phyloP scores from a whole-genome alignment of 257 asterid genomes.

The Solanum boliviense region DNA sequence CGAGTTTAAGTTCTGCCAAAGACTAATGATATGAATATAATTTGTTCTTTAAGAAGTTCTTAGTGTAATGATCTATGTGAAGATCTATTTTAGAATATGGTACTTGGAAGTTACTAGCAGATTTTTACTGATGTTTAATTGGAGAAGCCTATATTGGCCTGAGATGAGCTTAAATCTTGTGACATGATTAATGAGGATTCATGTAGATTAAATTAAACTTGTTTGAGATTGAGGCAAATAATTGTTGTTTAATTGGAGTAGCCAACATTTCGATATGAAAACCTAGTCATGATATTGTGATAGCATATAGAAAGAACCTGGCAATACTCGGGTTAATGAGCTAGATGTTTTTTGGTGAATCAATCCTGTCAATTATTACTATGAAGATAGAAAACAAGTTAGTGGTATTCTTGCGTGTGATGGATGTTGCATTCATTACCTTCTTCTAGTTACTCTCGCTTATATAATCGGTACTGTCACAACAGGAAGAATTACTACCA shows the following conservation, averaged over 20 bases:
- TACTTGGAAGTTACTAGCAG: background rate
- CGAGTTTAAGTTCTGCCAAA: background rate
- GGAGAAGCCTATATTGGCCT: background rate
- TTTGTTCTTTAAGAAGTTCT: background rate
- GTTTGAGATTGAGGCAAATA: background rate
- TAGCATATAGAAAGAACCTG: background rate
- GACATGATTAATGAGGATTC: background rate
- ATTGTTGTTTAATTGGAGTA: background rate
- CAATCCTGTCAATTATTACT: background rate
- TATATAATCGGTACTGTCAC: background rate
- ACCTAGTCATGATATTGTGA: background rate
- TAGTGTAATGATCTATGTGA: background rate
- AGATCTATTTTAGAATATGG: background rate
- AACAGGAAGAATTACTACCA: constrained; percentile 82
- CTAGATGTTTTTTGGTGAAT: background rate
- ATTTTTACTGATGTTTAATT: background rate
- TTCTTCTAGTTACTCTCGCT: background rate
- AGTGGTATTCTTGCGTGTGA: background rate
- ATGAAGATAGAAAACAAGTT: background rate
- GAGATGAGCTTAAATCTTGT: background rate
- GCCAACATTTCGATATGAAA: background rate
- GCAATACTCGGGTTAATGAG: background rate
- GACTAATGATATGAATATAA: background rate
- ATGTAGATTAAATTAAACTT: background rate
- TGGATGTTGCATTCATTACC: background rate